Evolutionary conservation across 805 yeast species (phyloP).

Genomic region (Candida silvicultrix): DNA sequence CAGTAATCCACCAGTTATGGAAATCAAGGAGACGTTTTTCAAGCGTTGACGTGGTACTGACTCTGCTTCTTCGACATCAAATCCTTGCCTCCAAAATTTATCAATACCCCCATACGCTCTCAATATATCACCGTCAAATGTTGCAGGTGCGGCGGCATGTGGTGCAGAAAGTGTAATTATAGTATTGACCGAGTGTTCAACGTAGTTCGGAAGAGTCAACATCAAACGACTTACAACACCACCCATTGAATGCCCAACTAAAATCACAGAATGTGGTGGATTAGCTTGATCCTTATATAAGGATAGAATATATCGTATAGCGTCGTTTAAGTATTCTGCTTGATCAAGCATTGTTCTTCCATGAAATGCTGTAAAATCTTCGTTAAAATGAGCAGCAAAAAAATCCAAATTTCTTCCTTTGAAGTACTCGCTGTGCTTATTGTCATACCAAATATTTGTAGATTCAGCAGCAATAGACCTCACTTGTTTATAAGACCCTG

Average conservation of each 20-base stretch:
- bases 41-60: slow-evolving; percentile 41
- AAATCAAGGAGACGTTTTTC: slow-evolving; percentile 58
- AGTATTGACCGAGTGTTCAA: slow-evolving; percentile 68
- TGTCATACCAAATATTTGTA: slow-evolving; percentile 45
- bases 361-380: slow-evolving; percentile 93
- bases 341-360: slow-evolving; percentile 92
- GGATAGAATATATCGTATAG: slow-evolving; percentile 66
- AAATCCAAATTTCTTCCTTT: slow-evolving; percentile 59
- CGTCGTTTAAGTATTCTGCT: slow-evolving; percentile 89
- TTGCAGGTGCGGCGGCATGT: slow-evolving; percentile 86
- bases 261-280: slow-evolving; percentile 62
- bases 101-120: slow-evolving; percentile 69
- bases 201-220: slow-evolving; percentile 73
- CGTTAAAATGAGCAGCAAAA: slow-evolving; percentile 90
- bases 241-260: slow-evolving; percentile 95
- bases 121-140: slow-evolving; percentile 85
- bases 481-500: slow-evolving; percentile 88
- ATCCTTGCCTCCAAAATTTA: slow-evolving; percentile 73
- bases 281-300: slow-evolving; percentile 41
- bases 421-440: slow-evolving; percentile 18
- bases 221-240: slow-evolving; percentile 88
- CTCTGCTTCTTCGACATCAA: slow-evolving; percentile 22
- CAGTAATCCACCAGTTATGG: slow-evolving; percentile 82
- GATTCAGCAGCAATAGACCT: slow-evolving; percentile 87
- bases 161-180: slow-evolving; percentile 86